Base-by-base conservation (phyloP, 306 rosid genomes). In the Delonix regia region DNA sequence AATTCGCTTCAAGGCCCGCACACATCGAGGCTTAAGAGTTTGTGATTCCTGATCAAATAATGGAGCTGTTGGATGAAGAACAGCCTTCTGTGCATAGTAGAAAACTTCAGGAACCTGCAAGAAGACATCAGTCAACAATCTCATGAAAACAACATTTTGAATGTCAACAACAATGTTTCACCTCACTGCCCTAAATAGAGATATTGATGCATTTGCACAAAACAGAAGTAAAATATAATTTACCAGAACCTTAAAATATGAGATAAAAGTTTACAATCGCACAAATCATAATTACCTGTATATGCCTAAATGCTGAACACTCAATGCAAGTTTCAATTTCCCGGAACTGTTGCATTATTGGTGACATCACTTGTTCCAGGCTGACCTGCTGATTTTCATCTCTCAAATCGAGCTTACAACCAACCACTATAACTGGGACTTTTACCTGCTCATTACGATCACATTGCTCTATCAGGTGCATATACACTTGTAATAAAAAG, bases 261-360 rank as follows among this genome's bases (percentile, higher is more conserved):
- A 38, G 49, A 44, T 47, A 22, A 53, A 24, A 45, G 14, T 73
- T 73, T 49, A 53, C 61, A 71, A 15, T 25, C 48, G 24, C 44
- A 41, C 18, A 60, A 25, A 49, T 3, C 16, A 63, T 69, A 28
- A n/a, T 51, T 82, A 95, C 99, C 97, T 96, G 99, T 76, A 96
- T 96, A 81, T 85, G 97, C 86, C 90, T 96, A 67, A 78, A 64
- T 62, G 99, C 96, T 12, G 99, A 96, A 80, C 99, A 96, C 82
- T 96, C 99, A 0, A 96, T 96, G 85, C 99, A 96, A 70, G 99
- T 96, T 83, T 96, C 99, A 87, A 96, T 96, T 87, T 96, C 98
- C 53, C 97, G 97, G 81, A 96, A 96, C 70, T 96, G 97, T 83
- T 96, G 98, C 99, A 96, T 96, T 81, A 96, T 93, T 51, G 99